Conservation (phyloP, 163 green algal genomes). For the Chlamydomonas reinhardtii region DNA sequence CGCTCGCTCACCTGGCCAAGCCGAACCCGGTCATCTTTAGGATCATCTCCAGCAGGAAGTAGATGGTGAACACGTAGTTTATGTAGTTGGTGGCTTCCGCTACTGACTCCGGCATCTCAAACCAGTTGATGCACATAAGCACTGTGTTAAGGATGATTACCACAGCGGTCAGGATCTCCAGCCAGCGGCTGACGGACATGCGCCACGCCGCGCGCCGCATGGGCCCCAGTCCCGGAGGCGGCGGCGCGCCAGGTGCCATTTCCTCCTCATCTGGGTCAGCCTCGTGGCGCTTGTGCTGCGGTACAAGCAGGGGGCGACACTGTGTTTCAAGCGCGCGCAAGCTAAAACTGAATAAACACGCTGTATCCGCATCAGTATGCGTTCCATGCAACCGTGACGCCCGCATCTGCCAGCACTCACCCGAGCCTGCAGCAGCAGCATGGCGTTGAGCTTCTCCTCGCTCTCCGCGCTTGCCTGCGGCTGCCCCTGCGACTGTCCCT, state of each 20-base stretch:
- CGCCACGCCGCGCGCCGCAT: not conserved
- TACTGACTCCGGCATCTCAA: conserved; percentile 58
- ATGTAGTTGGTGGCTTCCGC: conserved; percentile 47
- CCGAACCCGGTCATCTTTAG: conserved; percentile 76
- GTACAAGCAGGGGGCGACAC: too few species aligned
- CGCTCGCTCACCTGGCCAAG: not conserved
- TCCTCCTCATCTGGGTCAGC: not conserved
- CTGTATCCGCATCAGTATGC: too few species aligned
- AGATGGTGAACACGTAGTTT: conserved; percentile 74
- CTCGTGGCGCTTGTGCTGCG: not conserved
- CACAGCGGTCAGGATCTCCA: conserved; percentile 50
- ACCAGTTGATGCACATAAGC: conserved; percentile 54
- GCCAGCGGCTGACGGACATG: not conserved
- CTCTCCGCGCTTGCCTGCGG: too few species aligned
- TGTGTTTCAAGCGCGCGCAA: too few species aligned
- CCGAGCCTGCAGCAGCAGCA: too few species aligned
- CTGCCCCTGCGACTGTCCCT: too few species aligned
- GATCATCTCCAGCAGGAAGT: conserved; percentile 79
- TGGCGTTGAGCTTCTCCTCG: too few species aligned
- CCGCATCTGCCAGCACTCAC: too few species aligned
- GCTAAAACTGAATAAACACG: too few species aligned
- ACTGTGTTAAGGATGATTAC: conserved; percentile 48
- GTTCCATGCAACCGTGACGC: too few species aligned
- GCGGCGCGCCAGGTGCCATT: not conserved
- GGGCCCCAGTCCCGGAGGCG: not conserved